phyloP scores from a whole-genome alignment of 2,329 filamentous ascomycete genomes.

The Penicillium sp. region DNA sequence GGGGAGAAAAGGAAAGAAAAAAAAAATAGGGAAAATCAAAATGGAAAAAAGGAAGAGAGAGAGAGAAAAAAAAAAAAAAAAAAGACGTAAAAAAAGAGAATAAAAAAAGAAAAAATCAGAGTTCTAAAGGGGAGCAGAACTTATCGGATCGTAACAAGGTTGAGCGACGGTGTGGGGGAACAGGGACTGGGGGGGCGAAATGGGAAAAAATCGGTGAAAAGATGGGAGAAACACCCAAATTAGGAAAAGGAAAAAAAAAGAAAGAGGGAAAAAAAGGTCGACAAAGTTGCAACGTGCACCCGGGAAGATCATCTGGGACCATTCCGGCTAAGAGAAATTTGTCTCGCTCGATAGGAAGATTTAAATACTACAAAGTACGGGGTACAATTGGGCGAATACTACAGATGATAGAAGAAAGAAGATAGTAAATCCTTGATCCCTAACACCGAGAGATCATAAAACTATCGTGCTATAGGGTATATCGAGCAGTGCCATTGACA shows the following conservation, averaged over 20 bases:
- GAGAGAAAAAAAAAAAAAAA: slow-evolving; percentile 29
- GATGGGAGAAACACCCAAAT: slow-evolving; percentile 24
- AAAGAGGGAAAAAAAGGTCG: background rate
- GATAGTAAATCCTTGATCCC: background rate
- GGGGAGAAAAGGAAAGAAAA: slow-evolving; percentile 27
- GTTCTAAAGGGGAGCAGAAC: slow-evolving; percentile 5
- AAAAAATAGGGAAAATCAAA: slow-evolving; percentile 30
- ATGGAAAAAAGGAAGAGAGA: slow-evolving; percentile 25
- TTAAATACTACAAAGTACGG: background rate
- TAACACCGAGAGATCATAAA: slow-evolving; percentile 9
- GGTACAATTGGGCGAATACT: background rate
- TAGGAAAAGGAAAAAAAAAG: slow-evolving; percentile 20
- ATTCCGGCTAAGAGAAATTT: slow-evolving; percentile 2
- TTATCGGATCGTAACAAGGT: slow-evolving; percentile 22
- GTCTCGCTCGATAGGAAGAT: background rate
- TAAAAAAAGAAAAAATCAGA: slow-evolving; percentile 32
- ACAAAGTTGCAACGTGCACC: slow-evolving; percentile 17
- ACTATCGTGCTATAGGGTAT: background rate
- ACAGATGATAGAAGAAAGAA: too few species aligned
- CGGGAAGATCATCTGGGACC: slow-evolving; percentile 17
- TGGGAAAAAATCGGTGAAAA: slow-evolving; percentile 27
- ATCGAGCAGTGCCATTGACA: background rate
- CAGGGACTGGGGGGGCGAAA: slow-evolving; percentile 36
- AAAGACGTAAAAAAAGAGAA: slow-evolving; percentile 28
- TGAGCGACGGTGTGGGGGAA: slow-evolving; percentile 16